Evolutionary conservation across 2,329 filamentous ascomycete genomes (phyloP).

Genomic region (Penicillium vulpinum): DNA sequence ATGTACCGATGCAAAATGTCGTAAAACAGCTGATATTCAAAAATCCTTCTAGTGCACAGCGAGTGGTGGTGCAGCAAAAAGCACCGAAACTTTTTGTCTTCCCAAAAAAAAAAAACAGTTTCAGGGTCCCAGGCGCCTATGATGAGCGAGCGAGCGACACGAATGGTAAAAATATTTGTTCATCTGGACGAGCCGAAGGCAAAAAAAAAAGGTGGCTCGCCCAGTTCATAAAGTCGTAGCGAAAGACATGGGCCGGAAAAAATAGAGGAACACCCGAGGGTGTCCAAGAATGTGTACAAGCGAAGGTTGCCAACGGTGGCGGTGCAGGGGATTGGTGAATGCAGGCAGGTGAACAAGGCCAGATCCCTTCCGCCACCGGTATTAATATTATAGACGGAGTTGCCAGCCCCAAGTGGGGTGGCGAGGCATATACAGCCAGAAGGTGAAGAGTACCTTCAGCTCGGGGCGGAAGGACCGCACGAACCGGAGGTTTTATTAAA

Average conservation of each 20-base stretch:
- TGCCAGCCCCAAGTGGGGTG: constrained; percentile 19
- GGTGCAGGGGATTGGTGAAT: constrained; percentile 15
- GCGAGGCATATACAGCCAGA: constrained; percentile 42
- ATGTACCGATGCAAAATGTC: constrained; percentile 37
- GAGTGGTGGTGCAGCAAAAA: constrained; percentile 41
- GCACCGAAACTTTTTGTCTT: constrained; percentile 31
- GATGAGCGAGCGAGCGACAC: constrained; percentile 45
- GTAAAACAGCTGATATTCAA: constrained; percentile 30
- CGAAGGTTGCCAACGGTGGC: constrained; percentile 38
- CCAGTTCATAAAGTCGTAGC: constrained; percentile 32
- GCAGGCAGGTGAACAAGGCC: constrained; percentile 15
- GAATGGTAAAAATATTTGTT: constrained; percentile 37
- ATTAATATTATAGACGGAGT: constrained; percentile 45
- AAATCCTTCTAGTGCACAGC: constrained; percentile 38
- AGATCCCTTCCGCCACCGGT: constrained; percentile 26
- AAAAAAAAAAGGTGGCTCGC: constrained; percentile 31
- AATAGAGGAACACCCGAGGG: constrained; percentile 19
- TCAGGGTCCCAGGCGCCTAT: constrained; percentile 37
- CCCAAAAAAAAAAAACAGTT: constrained; percentile 23
- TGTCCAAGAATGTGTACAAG: constrained; percentile 35
- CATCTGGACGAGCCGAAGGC: constrained; percentile 32
- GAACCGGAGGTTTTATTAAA: constrained; percentile 36
- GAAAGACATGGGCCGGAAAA: constrained; percentile 37
- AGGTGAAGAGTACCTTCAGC: constrained; percentile 24
- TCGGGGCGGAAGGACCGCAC: constrained; percentile 24